Conservation (phyloP, 257 asterid species). For the Solanum appendiculatum region DNA sequence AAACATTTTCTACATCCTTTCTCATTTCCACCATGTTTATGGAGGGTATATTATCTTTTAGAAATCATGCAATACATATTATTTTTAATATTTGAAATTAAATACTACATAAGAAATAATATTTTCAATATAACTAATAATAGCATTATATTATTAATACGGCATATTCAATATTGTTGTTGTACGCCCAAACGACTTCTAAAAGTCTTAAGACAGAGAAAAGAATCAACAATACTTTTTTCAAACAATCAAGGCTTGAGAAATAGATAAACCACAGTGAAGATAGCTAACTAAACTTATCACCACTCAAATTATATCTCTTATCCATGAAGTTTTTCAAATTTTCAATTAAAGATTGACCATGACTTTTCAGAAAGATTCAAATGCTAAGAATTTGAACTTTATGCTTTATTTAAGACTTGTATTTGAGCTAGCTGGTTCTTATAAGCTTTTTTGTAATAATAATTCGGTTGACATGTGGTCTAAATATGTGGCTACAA, state of each 20-base stretch:
- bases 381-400: not conserved
- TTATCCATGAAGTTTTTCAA: not conserved
- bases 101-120: too few species aligned
- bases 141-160: not conserved
- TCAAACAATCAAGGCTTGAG: not conserved
- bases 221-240: not conserved
- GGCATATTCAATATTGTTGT: not conserved
- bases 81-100: too few species aligned
- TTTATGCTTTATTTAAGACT: not conserved
- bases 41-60: too few species aligned
- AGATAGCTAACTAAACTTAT: not conserved
- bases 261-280: not conserved
- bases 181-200: not conserved
- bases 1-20: too few species aligned
- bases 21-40: too few species aligned
- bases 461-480: not conserved
- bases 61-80: too few species aligned
- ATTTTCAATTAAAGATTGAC: not conserved
- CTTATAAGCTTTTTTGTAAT: not conserved
- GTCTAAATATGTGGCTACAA: not conserved
- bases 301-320: not conserved
- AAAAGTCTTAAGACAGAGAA: not conserved
- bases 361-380: not conserved
- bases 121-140: too few species aligned
- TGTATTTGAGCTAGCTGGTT: not conserved